Evolutionary conservation across 2,329 filamentous ascomycete genomes (phyloP).

Genomic region (Colletotrichum viniferum): DNA sequence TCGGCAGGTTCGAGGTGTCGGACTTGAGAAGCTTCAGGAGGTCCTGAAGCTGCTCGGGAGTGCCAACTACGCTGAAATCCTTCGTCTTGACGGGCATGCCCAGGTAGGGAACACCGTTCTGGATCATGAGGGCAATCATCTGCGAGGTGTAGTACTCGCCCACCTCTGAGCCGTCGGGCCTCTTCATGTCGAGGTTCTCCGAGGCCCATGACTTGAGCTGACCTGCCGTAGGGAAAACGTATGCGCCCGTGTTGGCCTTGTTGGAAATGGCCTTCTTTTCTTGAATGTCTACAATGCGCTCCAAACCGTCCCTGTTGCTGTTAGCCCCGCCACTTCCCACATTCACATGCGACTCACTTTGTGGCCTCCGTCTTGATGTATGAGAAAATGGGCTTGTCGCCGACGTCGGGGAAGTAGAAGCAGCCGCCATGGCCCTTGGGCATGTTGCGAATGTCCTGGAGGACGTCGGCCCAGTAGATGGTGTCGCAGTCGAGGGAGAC

Average conservation of each 20-base stretch:
- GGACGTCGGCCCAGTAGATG: slow-evolving; percentile 35
- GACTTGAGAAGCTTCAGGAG: slow-evolving; percentile 28
- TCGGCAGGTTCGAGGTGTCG: slow-evolving; percentile 21
- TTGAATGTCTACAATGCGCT: slow-evolving; percentile 30
- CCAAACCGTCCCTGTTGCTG: slow-evolving; percentile 18
- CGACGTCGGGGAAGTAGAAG: slow-evolving; percentile 31
- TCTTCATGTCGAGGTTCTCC: slow-evolving; percentile 26
- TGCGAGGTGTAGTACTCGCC: slow-evolving; percentile 32
- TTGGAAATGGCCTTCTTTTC: slow-evolving; percentile 34
- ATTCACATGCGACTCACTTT: neutral
- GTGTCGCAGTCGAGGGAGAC: slow-evolving; percentile 37
- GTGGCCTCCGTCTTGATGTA: slow-evolving; percentile 31
- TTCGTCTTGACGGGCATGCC: slow-evolving; percentile 26
- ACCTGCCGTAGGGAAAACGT: slow-evolving; percentile 29
- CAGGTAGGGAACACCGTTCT: slow-evolving; percentile 27
- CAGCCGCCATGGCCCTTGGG: slow-evolving; percentile 28
- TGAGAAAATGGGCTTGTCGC: slow-evolving; percentile 33
- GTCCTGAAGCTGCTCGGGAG: slow-evolving; percentile 31
- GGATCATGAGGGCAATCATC: slow-evolving; percentile 29
- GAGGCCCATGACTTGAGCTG: slow-evolving; percentile 27
- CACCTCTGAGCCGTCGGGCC: slow-evolving; percentile 24
- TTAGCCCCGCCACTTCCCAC: neutral
- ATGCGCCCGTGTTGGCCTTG: slow-evolving; percentile 32
- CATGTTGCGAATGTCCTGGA: slow-evolving; percentile 29
- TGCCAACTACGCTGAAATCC: slow-evolving; percentile 32